Conservation (phyloP, 2,329 filamentous ascomycete species). For the Ceratocystis diversiconidia region DNA sequence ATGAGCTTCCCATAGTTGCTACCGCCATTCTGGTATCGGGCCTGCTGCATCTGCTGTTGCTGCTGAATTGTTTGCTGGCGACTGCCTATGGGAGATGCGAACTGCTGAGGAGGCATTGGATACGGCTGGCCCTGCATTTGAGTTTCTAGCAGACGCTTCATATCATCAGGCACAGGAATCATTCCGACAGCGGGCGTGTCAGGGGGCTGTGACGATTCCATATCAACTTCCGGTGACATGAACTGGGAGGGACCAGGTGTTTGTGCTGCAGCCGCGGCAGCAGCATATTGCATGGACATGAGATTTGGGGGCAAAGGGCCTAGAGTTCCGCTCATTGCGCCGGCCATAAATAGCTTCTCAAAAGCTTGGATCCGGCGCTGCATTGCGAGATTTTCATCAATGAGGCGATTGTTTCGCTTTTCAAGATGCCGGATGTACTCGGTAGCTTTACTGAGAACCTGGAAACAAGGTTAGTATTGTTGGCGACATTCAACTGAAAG, state of each 20-base stretch:
- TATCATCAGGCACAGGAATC: constrained; percentile 52
- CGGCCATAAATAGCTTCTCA: constrained; percentile 64
- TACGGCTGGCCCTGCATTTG: constrained; percentile 44
- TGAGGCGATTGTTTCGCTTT: constrained; percentile 69
- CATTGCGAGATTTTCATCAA: constrained; percentile 67
- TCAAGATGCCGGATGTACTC: constrained; percentile 92
- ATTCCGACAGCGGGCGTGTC: constrained; percentile 38
- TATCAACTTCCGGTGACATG: constrained; percentile 33
- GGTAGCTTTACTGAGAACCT: constrained; percentile 81
- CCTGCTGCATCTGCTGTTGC: constrained; percentile 31
- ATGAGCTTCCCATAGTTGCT: constrained; percentile 63
- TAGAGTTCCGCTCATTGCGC: constrained; percentile 52
- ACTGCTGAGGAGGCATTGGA: constrained; percentile 34
- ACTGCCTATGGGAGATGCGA: constrained; percentile 32
- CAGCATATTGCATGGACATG: constrained; percentile 37
- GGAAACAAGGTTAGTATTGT: constrained; percentile 1
- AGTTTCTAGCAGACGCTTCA: constrained; percentile 46
- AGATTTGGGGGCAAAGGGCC: constrained; percentile 41
- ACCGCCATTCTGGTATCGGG: constrained; percentile 37
- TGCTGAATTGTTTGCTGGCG: constrained; percentile 44
- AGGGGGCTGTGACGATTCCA: constrained; percentile 32
- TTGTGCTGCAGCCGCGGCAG: constrained; percentile 16
- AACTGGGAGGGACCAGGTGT: constrained; percentile 22
- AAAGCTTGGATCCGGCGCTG: constrained; percentile 63
- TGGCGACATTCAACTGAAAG: not conserved